Evolutionary conservation across 2,329 filamentous ascomycete genomes (phyloP).

Genomic region (Madurella mycetomatis): DNA sequence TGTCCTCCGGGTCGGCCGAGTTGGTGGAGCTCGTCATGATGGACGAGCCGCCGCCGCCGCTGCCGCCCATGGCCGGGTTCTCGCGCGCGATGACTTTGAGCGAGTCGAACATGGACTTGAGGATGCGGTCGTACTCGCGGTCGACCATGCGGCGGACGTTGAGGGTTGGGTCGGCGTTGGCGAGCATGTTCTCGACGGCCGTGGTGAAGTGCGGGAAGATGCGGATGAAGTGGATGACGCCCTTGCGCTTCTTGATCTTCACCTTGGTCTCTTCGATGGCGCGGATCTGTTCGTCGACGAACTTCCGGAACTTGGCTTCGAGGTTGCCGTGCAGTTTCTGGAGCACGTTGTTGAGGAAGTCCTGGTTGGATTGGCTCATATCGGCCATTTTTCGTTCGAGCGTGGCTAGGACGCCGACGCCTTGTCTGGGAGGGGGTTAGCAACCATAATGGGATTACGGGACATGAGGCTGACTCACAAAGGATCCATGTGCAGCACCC

Average conservation of each 20-base stretch:
- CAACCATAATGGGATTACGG: slow-evolving; percentile 5
- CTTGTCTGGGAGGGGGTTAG: slow-evolving; percentile 58
- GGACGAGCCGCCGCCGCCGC: slow-evolving; percentile 23
- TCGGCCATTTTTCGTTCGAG: slow-evolving; percentile 75
- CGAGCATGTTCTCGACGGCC: slow-evolving; percentile 79
- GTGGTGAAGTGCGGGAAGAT: slow-evolving; percentile 85
- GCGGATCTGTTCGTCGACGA: slow-evolving; percentile 90
- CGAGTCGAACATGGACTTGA: slow-evolving; percentile 95
- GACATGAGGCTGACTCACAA: slow-evolving; percentile 53
- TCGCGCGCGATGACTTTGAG: slow-evolving; percentile 86
- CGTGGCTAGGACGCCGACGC: slow-evolving; percentile 76
- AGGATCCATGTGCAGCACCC: slow-evolving; percentile 75
- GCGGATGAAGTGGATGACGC: slow-evolving; percentile 91
- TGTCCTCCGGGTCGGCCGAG: slow-evolving; percentile 69
- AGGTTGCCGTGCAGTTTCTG: slow-evolving; percentile 75
- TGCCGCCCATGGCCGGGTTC: slow-evolving; percentile 50
- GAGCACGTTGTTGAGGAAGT: slow-evolving; percentile 73
- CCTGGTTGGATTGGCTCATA: slow-evolving; percentile 86
- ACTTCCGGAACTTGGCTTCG: slow-evolving; percentile 73
- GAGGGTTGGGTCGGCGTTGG: slow-evolving; percentile 51
- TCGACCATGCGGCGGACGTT: slow-evolving; percentile 74
- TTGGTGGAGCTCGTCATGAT: slow-evolving; percentile 23
- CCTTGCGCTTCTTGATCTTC: slow-evolving; percentile 97
- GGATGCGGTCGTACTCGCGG: slow-evolving; percentile 79
- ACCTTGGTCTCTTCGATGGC: slow-evolving; percentile 98